Percentiles rank a stretch among this genome's conserved stretches.
These are phyloP conservation scores for Heteromeles arbutifolia DNA, from an alignment of 306 rosid species.

Conservation along the genomic window DNA sequence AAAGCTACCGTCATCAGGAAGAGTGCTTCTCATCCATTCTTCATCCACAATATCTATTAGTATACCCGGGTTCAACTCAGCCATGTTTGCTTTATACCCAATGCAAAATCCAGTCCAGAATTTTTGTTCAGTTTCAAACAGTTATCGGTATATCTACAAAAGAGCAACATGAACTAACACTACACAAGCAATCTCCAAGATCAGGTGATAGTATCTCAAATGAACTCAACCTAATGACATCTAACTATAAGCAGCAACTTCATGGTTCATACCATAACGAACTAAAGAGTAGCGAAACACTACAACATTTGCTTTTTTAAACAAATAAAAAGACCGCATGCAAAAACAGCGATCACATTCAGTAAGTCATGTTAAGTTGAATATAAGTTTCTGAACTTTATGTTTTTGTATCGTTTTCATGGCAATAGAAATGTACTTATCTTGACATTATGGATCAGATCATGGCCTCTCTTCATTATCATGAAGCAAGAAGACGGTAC, in stretches of 20 bases:
- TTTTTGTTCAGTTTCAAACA: background rate
- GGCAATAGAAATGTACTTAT: too few relatives aligned
- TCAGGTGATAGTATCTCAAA: background rate
- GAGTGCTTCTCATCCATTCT: conserved; percentile 89
- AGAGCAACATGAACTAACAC: background rate
- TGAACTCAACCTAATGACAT: background rate
- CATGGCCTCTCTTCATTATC: too few relatives aligned
- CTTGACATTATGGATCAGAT: too few relatives aligned
- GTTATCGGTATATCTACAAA: background rate
- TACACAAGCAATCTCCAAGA: background rate
- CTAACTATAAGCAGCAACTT: background rate
- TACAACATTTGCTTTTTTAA: background rate
- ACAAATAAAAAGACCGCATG: too few relatives aligned
- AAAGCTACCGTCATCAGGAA: conserved; percentile 67
- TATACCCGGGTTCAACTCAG: conserved; percentile 58
- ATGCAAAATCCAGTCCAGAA: conserved; percentile 7
- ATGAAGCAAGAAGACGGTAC: too few relatives aligned
- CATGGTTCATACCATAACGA: background rate
- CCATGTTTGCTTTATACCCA: conserved; percentile 26
- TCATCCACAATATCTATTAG: conserved; percentile 77
- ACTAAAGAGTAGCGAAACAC: background rate
- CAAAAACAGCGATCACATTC: background rate
- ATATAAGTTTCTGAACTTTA: too few relatives aligned
- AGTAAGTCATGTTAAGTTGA: too few relatives aligned
- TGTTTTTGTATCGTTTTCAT: too few relatives aligned